Evolutionary conservation across 306 rosid genomes (phyloP), one percentile per base, ranked within the genome.

Genomic region (Oemleria cerasiformis): DNA sequence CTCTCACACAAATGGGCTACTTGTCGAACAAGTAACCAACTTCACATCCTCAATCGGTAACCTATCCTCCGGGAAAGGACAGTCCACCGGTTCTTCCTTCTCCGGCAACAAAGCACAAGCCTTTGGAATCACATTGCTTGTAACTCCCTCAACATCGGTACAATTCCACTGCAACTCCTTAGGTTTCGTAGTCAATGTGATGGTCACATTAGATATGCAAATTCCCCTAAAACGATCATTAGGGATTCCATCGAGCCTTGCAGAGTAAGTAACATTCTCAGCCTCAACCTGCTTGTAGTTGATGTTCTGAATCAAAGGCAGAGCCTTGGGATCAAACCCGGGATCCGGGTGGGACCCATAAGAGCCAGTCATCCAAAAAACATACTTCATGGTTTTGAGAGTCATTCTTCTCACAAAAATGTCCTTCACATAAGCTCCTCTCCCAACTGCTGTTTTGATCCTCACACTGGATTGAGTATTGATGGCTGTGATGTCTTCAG

Each of bases 131-230:
- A 92, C 98, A 47, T 73, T 81, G 53, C 83, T 82, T 4, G 91
- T 82, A 8, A 66, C n/a, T 6, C 97, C 96, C 45, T 51, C 77
- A 63, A 92, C 7, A 63, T 83, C 25, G 38, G 83, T 81, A 64
- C 97, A 89, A n/a, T 83, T 85, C 97, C 97, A 92, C 48, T 76
- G 91, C 63, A 80, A 34, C 23, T 85, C 71, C 61, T 85, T 74
- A 0, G 62, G 69, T 8, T 73, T 34, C 10, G 43, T 63, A 42
- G 66, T 48, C 67, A 90, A 0, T 0, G 55, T 66, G 0, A 79
- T 77, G 4, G 68, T 67, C 36, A 65, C 82, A 64, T 92, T 88
- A 20, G 96, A 87, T 17, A 87, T 69, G 43, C 97, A 92, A 9
- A 88, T 88, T 50, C 86, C 83, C 9, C 68, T 87, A 19, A 88